These are phyloP conservation scores for Striga asiatica DNA, from an alignment of 257 asterid species.

Conservation along the genomic window DNA sequence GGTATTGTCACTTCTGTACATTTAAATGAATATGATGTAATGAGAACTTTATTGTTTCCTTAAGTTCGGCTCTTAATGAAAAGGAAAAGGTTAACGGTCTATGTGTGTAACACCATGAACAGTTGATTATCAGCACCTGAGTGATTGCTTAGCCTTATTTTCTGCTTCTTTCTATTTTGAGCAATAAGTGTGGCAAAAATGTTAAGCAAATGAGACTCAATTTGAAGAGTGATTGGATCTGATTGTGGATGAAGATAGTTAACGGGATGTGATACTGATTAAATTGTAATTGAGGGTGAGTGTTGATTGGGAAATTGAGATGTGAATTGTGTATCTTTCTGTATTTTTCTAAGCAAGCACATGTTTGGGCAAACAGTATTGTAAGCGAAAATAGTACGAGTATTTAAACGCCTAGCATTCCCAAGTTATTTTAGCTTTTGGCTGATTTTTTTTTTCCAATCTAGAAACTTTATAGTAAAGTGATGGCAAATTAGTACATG, in stretches of 20 bases:
- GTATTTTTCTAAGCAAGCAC: not conserved
- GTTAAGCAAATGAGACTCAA: not conserved
- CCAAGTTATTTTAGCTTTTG: not conserved
- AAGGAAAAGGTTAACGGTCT: not conserved
- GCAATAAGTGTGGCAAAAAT: not conserved
- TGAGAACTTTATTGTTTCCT: too few relatives aligned
- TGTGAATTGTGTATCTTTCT: not conserved
- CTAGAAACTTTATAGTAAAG: not conserved
- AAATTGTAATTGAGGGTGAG: not conserved
- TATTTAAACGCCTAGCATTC: not conserved
- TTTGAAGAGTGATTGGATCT: not conserved
- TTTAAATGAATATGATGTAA: conserved; percentile 8
- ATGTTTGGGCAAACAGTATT: not conserved
- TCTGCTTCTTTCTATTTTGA: not conserved
- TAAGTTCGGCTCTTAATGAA: not conserved
- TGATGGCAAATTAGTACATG: not conserved
- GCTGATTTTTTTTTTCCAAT: not conserved
- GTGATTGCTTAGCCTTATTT: not conserved
- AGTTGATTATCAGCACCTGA: not conserved
- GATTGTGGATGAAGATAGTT: not conserved
- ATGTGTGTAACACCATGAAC: not conserved
- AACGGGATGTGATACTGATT: not conserved
- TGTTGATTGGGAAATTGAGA: too few relatives aligned
- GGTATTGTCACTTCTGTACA: conserved; percentile 30
- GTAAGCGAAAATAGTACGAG: not conserved